Percentiles rank a stretch among this genome's conserved stretches.
Conservation (phyloP, 306 rosid species). For the Alnus rubra region DNA sequence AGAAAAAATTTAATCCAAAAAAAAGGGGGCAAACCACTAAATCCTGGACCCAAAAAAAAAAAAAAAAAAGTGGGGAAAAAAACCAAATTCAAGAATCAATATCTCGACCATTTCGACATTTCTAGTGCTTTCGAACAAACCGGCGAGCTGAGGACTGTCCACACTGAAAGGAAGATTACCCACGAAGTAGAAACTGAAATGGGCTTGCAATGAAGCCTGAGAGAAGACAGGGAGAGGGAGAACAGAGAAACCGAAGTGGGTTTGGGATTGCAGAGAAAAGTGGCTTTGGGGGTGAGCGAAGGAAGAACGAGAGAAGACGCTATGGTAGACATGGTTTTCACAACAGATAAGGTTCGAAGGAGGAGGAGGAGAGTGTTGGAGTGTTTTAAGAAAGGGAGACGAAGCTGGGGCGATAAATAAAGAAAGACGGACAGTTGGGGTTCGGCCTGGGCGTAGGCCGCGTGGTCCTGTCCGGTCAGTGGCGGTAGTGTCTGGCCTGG, state of each 20-base stretch:
- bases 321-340: slow-evolving; percentile 60
- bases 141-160: slow-evolving; percentile 91
- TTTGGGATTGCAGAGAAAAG: slow-evolving; percentile 25
- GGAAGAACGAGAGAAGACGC: slow-evolving; percentile 66
- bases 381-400: neutral
- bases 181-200: slow-evolving; percentile 55
- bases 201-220: slow-evolving; percentile 33
- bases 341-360: slow-evolving; percentile 48
- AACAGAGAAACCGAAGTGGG: slow-evolving; percentile 34
- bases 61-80: neutral
- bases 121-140: slow-evolving; percentile 68
- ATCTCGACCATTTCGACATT: slow-evolving; percentile 91
- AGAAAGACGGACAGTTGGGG: no score
- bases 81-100: neutral
- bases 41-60: neutral
- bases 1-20: neutral
- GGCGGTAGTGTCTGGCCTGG: no score
- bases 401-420: no score
- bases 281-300: slow-evolving; percentile 45
- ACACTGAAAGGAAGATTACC: slow-evolving; percentile 83
- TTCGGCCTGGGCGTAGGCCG: no score
- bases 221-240: slow-evolving; percentile 33
- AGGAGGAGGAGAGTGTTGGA: slow-evolving; percentile 24
- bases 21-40: neutral
- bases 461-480: no score